These are phyloP conservation scores for Gossypium thurberi DNA, from an alignment of 345 rosid species.

Conservation along the genomic window DNA sequence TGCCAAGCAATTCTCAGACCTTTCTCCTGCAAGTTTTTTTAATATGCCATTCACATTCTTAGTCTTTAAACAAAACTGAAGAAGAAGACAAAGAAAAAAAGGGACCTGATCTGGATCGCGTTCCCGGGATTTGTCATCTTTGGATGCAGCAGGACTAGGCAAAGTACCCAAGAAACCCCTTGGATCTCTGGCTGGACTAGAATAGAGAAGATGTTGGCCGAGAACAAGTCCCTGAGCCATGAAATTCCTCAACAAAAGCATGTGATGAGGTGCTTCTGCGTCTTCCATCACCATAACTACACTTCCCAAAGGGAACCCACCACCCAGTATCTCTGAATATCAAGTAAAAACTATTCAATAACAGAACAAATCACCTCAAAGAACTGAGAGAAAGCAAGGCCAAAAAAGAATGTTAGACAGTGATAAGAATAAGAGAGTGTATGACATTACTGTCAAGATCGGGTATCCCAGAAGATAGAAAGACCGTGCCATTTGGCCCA, in stretches of 20 bases:
- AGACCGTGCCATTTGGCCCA: slow-evolving; percentile 77
- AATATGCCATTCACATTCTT: slow-evolving; percentile 5
- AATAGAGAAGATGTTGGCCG: slow-evolving; percentile 71
- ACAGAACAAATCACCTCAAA: slow-evolving; percentile 12
- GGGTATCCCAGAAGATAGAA: slow-evolving; percentile 71
- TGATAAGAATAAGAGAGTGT: not conserved
- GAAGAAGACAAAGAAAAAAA: not conserved
- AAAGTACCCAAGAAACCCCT: slow-evolving; percentile 83
- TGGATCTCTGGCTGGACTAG: slow-evolving; percentile 76
- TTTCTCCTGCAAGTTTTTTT: slow-evolving; percentile 7
- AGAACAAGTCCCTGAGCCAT: slow-evolving; percentile 97
- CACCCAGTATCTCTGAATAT: slow-evolving; percentile 66
- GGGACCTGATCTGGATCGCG: slow-evolving; percentile 47
- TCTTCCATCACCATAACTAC: slow-evolving; percentile 95
- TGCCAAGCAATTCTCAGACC: slow-evolving; percentile 16
- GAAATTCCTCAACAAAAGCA: slow-evolving; percentile 84
- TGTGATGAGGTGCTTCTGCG: slow-evolving; percentile 96
- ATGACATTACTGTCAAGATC: slow-evolving; percentile 74
- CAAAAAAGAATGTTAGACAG: not conserved
- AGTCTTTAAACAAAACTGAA: slow-evolving; percentile 2
- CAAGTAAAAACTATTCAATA: not conserved
- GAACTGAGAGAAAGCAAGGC: not conserved
- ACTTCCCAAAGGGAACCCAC: slow-evolving; percentile 80
- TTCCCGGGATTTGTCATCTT: slow-evolving; percentile 48
- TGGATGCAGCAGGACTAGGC: slow-evolving; percentile 58